Base-by-base conservation (phyloP, 1,139 yeast species). In the Blastobotrys elegans region DNA sequence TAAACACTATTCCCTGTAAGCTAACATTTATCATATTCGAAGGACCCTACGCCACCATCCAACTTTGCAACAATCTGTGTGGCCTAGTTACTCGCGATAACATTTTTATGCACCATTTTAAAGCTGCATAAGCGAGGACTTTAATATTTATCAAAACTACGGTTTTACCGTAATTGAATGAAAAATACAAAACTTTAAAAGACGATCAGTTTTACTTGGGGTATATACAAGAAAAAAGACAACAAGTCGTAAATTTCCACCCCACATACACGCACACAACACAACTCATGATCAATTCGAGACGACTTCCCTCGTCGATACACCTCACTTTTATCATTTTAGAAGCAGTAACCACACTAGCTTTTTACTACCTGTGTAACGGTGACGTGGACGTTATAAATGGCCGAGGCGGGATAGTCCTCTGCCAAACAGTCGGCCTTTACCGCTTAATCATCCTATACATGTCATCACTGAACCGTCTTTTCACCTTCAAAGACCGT, bases 331-430 rank as follows among this genome's bases (percentile, higher is more conserved):
- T 22, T 3, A 35, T 35, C 7, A 3, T 35, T 13, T 3, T 35
- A 2, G 39, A 35, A 35, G n/a, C 39, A 2, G 3, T 20, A 7
- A 20, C 26, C 4, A 35, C 26, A 3, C 7, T 22, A 4, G 20
- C 8, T 4, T 17, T 17, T 7, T 37, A 37, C 18, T 22, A 22
- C 17, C 20, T 16, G 11, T 14, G 40, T 17, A 37, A 2, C 5
- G 40, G 40, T 2, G 40, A 37, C 24, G 22, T 37, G 4, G 30
- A 37, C 13, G 40, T 37, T 8, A 24, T 37, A 5, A 22, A 22
- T 7, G 30, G 40, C 4, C 14, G 40, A 37, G 40, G 40, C 5
- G 40, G 40, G 6, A 10, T 37, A 21, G 40, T 37, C 8, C n/a
- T 37, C 17, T 14, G 29, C 30, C 40, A 37, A 22, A 14, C 30